A percentile compares a stretch with the other conserved stretches of the same genome.
These are phyloP conservation scores for Agaricales sp. DNA, from an alignment of 1,284 basidiomycete species.

Conservation along the genomic window DNA sequence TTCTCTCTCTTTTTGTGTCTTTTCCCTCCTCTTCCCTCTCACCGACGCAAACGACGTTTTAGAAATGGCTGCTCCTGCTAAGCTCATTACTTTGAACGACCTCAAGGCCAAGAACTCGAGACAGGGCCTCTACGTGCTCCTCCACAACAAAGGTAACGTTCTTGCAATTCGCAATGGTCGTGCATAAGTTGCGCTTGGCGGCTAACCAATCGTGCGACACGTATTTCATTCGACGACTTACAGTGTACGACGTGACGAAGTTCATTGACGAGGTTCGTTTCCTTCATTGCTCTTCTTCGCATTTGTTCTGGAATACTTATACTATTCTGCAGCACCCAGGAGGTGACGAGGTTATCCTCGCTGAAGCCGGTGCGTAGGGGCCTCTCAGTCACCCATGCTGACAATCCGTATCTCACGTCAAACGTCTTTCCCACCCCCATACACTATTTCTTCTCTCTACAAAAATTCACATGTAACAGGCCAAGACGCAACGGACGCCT, in stretches of 20 bases:
- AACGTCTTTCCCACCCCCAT: constrained; percentile 2
- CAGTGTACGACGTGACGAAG: constrained; percentile 91
- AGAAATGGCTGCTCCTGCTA: constrained; percentile 4
- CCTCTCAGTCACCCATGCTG: constrained; percentile 7
- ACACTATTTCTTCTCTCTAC: constrained; percentile 6
- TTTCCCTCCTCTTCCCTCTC: background rate
- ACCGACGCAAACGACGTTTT: background rate
- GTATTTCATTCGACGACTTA: constrained; percentile 20
- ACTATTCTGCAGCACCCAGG: constrained; percentile 73
- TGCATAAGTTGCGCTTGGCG: constrained; percentile 22
- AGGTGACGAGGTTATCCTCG: constrained; percentile 94
- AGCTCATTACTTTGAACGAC: constrained; percentile 11
- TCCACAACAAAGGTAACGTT: constrained; percentile 71
- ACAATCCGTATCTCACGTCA: constrained; percentile 6
- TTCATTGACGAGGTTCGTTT: constrained; percentile 45
- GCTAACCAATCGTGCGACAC: constrained; percentile 22
- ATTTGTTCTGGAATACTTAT: background rate
- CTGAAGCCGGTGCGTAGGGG: constrained; percentile 76
- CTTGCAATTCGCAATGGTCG: constrained; percentile 26
- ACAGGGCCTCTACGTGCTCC: constrained; percentile 69
- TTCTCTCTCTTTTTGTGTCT: constrained; percentile 12
- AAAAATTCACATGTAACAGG: constrained; percentile 37
- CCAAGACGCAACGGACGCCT: constrained; percentile 94
- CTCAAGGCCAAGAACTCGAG: constrained; percentile 22
- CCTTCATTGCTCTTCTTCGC: constrained; percentile 13